Conservation (phyloP, 192 early-diverging fungal species). For the Coemansia sp. region DNA sequence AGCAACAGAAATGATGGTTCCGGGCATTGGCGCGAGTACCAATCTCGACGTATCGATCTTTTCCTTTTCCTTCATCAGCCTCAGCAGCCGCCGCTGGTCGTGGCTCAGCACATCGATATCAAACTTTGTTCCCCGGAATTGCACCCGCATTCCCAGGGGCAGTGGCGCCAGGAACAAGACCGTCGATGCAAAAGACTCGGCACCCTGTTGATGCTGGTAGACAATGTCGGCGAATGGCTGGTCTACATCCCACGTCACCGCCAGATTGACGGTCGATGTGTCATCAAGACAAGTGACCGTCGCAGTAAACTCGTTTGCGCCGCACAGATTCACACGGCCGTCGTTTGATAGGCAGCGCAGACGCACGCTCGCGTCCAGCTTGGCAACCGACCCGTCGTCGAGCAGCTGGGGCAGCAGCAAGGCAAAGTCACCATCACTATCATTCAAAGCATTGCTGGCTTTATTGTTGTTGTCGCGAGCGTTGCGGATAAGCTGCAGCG, state of each 20-base stretch:
- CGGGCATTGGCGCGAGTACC: conserved; percentile 91
- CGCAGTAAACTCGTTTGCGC: conserved; percentile 34
- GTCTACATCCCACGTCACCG: conserved; percentile 74
- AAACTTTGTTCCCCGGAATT: conserved; percentile 84
- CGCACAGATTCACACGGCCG: conserved; percentile 2
- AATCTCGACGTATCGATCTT: conserved; percentile 72
- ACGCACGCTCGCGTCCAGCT: conserved; percentile 19
- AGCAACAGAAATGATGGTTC: conserved; percentile 78
- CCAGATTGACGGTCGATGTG: conserved; percentile 15
- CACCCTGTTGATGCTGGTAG: neutral
- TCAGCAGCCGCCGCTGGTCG: conserved; percentile 65
- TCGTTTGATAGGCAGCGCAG: neutral
- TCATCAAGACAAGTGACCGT: conserved; percentile 9
- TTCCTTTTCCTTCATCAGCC: conserved; percentile 78
- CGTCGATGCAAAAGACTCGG: too few relatives aligned
- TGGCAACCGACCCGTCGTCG: conserved; percentile 49
- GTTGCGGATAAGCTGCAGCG: conserved; percentile 71
- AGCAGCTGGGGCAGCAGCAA: conserved; percentile 53
- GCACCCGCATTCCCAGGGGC: conserved; percentile 79
- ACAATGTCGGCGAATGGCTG: conserved; percentile 66
- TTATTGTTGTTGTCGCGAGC: conserved; percentile 32
- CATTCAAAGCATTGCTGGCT: too few relatives aligned
- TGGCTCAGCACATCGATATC: conserved; percentile 67
- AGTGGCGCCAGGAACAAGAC: conserved; percentile 75
- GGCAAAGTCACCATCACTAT: neutral